Conservation (phyloP, 2,329 filamentous ascomycete genomes). For the Onygena corvina region DNA sequence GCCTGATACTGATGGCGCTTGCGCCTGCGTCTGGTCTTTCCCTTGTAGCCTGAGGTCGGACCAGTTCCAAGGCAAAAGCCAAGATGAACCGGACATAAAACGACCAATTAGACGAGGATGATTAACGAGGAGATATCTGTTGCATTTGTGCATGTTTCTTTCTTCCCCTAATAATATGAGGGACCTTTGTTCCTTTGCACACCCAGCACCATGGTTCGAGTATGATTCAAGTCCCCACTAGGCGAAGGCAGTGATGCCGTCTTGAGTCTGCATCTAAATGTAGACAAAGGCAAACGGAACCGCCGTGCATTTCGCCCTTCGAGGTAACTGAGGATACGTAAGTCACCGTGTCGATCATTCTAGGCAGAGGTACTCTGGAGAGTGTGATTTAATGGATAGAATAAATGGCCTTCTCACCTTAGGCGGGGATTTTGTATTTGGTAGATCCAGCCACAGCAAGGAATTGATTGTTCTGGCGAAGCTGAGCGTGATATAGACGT, state of each 20-base stretch:
- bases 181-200: neutral
- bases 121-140: neutral
- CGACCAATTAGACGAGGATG: neutral
- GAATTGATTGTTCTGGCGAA: too few relatives aligned
- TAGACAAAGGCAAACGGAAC: too few relatives aligned
- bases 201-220: neutral
- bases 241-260: neutral
- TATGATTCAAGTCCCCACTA: neutral
- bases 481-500: neutral
- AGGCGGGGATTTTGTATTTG: too few relatives aligned
- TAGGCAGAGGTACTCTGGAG: too few relatives aligned
- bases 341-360: too few relatives aligned
- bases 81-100: neutral
- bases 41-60: neutral
- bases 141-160: neutral
- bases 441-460: too few relatives aligned
- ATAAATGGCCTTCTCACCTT: too few relatives aligned
- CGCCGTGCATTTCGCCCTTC: too few relatives aligned
- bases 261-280: too few relatives aligned
- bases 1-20: too few relatives aligned
- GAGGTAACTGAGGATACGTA: too few relatives aligned
- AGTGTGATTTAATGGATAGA: too few relatives aligned
- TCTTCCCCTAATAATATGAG: neutral
- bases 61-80: neutral
- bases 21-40: neutral